Base-by-base conservation (phyloP, 2,329 filamentous ascomycete species). In the Paracorniculantispora psalliotae region DNA sequence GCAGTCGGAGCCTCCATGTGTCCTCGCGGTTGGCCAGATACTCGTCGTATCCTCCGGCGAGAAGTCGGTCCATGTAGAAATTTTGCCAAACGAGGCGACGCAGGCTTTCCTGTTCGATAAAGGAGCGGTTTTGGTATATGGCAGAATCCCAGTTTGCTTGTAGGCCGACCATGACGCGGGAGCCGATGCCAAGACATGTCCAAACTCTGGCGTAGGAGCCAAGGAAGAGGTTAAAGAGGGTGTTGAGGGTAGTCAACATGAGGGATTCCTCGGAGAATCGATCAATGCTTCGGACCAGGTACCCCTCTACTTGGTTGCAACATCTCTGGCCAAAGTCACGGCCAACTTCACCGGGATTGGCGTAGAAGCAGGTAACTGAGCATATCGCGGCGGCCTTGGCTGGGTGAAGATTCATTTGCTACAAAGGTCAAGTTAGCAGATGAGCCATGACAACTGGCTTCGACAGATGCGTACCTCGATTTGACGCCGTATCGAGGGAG, bases 21-120 rank as follows among this genome's bases (percentile, higher is more conserved):
- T 75, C 70, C 6, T 71, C 68, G 12, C 71, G 68, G 33, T 71
- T 72, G 13, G 67, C 67, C 21, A 76, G 69, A 59, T 76, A 75
- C 51, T 75, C 73, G 26, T 75, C 73, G 48, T 74, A 76, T 1
- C 74, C 74, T 2, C 70, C 73, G 1, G 74, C 73, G 12, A 76
- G 67, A 25, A 73, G 61, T 8, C 74, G 69, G 52, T 76, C 74
- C 47, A 75, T 62, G 47, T 72, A 65, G 59, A 74, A 76, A 43
- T 75, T 64, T 37, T 72, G 70, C 74, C 74, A 77, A 2, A 69
- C 72, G 23, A 74, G 66, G 8, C 74, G 69, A 25, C 74, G 67
- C 15, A 71, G 62, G 6, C 63, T 69, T 61, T 77, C 74, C 54
- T 74, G 72, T 26, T 74, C 67, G 15, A 69, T 60, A 54, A 73